A percentile compares a stretch with the other conserved stretches of the same genome.
phyloP scores from a whole-genome alignment of 257 asterid genomes.

The Ehretia macrophylla region DNA sequence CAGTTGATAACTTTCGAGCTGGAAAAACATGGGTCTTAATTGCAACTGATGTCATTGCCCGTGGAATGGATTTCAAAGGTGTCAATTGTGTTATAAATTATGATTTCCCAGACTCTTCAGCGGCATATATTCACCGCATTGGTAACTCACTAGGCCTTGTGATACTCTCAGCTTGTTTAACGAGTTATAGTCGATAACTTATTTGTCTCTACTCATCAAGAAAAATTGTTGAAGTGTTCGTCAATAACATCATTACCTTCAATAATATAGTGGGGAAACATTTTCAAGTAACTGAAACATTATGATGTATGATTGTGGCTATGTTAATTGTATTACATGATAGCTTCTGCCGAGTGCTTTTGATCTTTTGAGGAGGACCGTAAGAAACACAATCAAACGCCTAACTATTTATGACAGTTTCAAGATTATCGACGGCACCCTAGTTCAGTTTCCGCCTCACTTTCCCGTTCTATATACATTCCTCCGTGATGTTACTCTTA shows the following conservation, averaged over 20 bases:
- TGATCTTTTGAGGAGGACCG: not conserved
- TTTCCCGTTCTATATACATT: too few species aligned
- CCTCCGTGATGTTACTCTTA: too few species aligned
- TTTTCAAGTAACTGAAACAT: not conserved
- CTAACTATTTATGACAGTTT: too few species aligned
- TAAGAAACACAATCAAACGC: too few species aligned
- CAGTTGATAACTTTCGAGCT: constrained; percentile 73
- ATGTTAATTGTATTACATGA: not conserved
- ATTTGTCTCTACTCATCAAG: too few species aligned
- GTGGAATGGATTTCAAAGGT: constrained; percentile 99
- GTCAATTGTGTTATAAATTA: constrained; percentile 80
- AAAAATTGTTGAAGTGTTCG: not conserved
- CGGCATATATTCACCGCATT: constrained; percentile 84
- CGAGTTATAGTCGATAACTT: too few species aligned
- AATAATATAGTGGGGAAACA: not conserved
- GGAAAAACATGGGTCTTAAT: constrained; percentile 95
- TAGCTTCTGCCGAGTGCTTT: not conserved
- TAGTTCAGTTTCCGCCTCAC: too few species aligned
- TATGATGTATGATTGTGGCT: not conserved
- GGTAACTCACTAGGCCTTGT: constrained; percentile 41
- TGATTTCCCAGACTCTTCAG: constrained; percentile 82
- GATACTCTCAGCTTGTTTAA: not conserved
- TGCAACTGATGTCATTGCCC: constrained; percentile 89
- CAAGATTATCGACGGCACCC: too few species aligned
- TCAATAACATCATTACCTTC: not conserved